phyloP scores from a whole-genome alignment of 345 rosid genomes.

The Physaria fendleri region DNA sequence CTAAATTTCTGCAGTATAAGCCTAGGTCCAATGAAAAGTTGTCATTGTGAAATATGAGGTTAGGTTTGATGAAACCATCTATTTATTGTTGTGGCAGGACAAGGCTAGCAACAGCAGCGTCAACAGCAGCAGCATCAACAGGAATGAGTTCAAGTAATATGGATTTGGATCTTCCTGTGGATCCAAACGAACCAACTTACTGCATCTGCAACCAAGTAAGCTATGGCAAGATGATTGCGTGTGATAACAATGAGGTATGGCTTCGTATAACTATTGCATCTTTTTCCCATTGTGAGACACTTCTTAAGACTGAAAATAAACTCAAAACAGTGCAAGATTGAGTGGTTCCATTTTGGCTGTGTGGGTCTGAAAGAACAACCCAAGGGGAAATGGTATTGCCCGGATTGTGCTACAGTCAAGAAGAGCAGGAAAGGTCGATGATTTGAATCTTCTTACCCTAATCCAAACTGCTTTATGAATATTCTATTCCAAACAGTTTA shows the following conservation, averaged over 20 bases:
- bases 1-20: not conserved
- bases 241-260: conserved; percentile 74
- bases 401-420: conserved; percentile 63
- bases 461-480: not conserved
- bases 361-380: conserved; percentile 87
- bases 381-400: conserved; percentile 91
- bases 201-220: conserved; percentile 96
- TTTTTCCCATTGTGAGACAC: not conserved
- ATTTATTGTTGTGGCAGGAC: conserved; percentile 43
- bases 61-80: not conserved
- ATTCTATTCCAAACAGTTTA: not conserved
- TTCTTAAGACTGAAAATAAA: not conserved
- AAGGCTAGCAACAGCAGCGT: conserved; percentile 53
- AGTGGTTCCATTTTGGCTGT: conserved; percentile 97
- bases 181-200: conserved; percentile 95
- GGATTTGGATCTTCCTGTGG: conserved; percentile 91
- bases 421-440: conserved; percentile 68
- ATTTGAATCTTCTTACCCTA: not conserved
- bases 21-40: not conserved
- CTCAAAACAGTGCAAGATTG: conserved; percentile 81
- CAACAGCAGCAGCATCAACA: conserved; percentile 38
- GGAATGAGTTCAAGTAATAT: conserved; percentile 58
- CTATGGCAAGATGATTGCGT: conserved; percentile 95
- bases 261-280: not conserved
- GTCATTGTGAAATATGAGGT: not conserved